phyloP scores from a whole-genome alignment of 768 basidiomycete genomes.

The Vararia minispora region DNA sequence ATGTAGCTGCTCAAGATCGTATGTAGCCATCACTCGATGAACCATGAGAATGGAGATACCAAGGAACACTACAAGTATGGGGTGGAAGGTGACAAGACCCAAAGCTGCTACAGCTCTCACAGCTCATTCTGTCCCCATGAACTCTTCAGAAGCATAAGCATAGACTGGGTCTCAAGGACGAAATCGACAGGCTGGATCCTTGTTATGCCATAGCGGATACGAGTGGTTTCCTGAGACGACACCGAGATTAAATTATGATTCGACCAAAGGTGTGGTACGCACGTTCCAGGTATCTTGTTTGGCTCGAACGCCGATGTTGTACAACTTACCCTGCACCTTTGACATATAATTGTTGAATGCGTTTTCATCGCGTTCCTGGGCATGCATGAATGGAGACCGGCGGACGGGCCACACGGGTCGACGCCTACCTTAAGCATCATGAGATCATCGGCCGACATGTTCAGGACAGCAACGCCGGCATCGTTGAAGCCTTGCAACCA shows the following conservation, averaged over 20 bases:
- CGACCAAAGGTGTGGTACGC: constrained; percentile 18
- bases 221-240: constrained; percentile 52
- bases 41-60: too few relatives aligned
- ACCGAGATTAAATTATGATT: background rate
- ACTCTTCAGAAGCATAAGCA: constrained; percentile 50
- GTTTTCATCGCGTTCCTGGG: constrained; percentile 47
- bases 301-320: constrained; percentile 78
- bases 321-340: constrained; percentile 56
- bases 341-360: constrained; percentile 50
- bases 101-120: too few relatives aligned
- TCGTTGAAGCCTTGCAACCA: constrained; percentile 98
- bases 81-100: too few relatives aligned
- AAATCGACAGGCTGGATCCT: constrained; percentile 58
- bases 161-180: constrained; percentile 46
- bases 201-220: constrained; percentile 76
- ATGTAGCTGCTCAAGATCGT: too few relatives aligned
- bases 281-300: constrained; percentile 83
- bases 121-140: constrained; percentile 52
- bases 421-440: constrained; percentile 59
- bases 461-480: constrained; percentile 65
- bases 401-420: too few relatives aligned
- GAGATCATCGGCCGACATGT: constrained; percentile 69
- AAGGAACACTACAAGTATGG: too few relatives aligned
- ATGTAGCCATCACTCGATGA: too few relatives aligned
- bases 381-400: background rate